Conservation (phyloP, 2,329 filamentous ascomycete species). For the Alternaria brassicicola region DNA sequence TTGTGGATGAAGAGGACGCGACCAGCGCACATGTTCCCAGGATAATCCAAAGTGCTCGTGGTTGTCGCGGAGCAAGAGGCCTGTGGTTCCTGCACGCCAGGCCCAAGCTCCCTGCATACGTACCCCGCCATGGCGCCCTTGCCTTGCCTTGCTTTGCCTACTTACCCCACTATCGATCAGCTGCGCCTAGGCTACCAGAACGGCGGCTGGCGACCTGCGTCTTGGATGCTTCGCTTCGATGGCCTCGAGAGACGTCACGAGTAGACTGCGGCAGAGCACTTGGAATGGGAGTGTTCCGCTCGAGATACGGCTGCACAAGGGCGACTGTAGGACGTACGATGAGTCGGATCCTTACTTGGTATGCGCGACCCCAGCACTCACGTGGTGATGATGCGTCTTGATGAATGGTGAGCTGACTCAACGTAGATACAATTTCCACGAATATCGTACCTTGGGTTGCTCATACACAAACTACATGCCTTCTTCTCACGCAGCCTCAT, state of each 20-base stretch:
- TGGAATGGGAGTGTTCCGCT: slow-evolving; percentile 67
- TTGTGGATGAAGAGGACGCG: slow-evolving; percentile 7
- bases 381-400: slow-evolving; percentile 1
- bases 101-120: slow-evolving; percentile 15
- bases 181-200: slow-evolving; percentile 21
- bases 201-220: slow-evolving; percentile 14
- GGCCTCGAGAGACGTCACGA: slow-evolving; percentile 43
- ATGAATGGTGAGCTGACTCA: slow-evolving; percentile 1
- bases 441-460: slow-evolving; percentile 71
- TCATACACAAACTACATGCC: slow-evolving; percentile 65
- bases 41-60: slow-evolving; percentile 8
- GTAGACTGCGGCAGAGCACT: slow-evolving; percentile 56
- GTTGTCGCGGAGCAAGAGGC: slow-evolving; percentile 26
- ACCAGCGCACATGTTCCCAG: slow-evolving; percentile 9
- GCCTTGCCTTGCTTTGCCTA: background rate
- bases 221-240: slow-evolving; percentile 9
- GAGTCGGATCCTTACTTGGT: slow-evolving; percentile 66
- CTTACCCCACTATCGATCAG: slow-evolving; percentile 16
- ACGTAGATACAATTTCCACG: slow-evolving; percentile 65
- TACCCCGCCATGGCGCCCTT: slow-evolving; percentile 16
- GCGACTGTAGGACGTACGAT: slow-evolving; percentile 66
- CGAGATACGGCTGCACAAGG: slow-evolving; percentile 63
- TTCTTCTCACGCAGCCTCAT: slow-evolving; percentile 68
- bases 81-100: slow-evolving; percentile 2
- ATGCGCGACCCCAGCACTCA: slow-evolving; percentile 22